Conservation (phyloP, 2,329 filamentous ascomycete species). For the Fusarium nurragi region DNA sequence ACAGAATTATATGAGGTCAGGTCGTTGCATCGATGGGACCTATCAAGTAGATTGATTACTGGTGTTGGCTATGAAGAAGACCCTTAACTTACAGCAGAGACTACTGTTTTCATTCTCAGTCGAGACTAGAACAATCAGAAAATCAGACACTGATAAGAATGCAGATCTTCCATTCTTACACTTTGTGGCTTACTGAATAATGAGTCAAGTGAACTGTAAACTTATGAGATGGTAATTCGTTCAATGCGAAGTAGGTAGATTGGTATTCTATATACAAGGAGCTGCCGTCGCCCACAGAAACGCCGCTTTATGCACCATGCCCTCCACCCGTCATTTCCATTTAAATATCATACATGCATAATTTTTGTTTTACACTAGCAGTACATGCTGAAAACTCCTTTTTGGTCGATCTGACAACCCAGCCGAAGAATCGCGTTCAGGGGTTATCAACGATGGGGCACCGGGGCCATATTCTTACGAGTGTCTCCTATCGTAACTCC, state of each 20-base stretch:
- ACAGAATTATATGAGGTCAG: neutral
- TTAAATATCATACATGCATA: conserved; percentile 15
- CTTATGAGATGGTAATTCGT: neutral
- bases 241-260: neutral
- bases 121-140: neutral
- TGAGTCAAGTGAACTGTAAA: neutral
- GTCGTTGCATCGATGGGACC: neutral
- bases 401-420: neutral
- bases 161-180: neutral
- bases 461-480: neutral
- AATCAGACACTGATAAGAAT: neutral
- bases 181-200: neutral
- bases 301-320: conserved; percentile 10
- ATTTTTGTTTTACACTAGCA: conserved; percentile 12
- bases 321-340: neutral
- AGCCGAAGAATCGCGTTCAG: neutral
- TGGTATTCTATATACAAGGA: neutral
- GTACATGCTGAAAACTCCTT: neutral
- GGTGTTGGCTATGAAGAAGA: neutral
- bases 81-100: neutral
- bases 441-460: no score
- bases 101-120: neutral
- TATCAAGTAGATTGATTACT: neutral
- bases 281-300: neutral
- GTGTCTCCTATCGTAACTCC: neutral